Evolutionary conservation across 768 basidiomycete species (phyloP).

Genomic region (Russula brevipes): DNA sequence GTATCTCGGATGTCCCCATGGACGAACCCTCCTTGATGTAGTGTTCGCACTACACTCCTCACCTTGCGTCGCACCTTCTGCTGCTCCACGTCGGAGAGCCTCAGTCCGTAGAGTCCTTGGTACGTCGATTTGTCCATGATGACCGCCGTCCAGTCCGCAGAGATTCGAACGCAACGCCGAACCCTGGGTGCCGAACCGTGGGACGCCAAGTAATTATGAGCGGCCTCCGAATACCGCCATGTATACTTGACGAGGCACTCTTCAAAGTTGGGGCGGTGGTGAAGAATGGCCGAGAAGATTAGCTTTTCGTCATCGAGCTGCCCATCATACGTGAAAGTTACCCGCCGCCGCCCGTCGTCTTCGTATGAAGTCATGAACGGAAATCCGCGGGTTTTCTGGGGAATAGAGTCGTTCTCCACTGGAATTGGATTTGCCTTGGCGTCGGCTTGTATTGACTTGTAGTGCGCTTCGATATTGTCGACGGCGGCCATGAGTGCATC

Average conservation of each 20-base stretch:
- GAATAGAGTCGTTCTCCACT: background rate
- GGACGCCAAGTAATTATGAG: background rate
- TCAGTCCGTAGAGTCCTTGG: background rate
- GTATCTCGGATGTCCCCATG: background rate
- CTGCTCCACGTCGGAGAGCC: background rate
- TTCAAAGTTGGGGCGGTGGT: background rate
- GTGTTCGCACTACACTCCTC: background rate
- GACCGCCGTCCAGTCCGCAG: background rate
- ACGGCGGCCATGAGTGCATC: background rate
- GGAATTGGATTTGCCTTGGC: background rate
- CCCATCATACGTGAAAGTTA: background rate
- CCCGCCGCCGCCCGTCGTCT: background rate
- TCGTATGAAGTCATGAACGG: background rate
- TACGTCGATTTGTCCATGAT: background rate
- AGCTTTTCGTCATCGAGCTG: background rate
- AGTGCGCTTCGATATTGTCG: background rate
- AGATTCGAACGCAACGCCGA: background rate
- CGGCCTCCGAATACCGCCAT: background rate
- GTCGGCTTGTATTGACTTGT: background rate
- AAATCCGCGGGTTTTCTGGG: background rate
- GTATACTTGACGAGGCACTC: background rate
- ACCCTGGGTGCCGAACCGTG: background rate
- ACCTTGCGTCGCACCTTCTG: background rate
- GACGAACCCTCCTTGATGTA: background rate
- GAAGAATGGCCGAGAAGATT: background rate